These are phyloP conservation scores for Mycena epipterygia DNA, from an alignment of 768 basidiomycete species.

Conservation along the genomic window DNA sequence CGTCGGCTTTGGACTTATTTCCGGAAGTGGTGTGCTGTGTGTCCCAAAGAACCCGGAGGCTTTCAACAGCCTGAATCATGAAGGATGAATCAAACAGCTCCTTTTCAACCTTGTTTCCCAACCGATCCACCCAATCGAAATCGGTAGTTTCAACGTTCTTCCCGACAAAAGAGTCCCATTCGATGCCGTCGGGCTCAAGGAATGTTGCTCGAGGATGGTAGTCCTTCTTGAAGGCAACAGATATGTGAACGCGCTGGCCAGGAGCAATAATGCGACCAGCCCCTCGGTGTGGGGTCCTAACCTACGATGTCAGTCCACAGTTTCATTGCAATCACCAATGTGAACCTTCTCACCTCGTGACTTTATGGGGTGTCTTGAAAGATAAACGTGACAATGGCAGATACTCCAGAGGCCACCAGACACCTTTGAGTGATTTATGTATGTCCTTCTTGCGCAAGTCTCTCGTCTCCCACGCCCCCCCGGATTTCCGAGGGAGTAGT, in stretches of 20 bases:
- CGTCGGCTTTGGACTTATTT: no score
- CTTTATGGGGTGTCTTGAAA: not conserved
- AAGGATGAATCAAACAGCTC: conserved; percentile 15
- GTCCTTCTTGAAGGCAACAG: not conserved
- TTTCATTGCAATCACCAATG: not conserved
- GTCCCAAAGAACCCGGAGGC: no score
- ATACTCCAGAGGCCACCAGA: not conserved
- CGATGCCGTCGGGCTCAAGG: not conserved
- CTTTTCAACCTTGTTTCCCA: not conserved
- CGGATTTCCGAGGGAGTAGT: not conserved
- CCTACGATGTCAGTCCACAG: no score
- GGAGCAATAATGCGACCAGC: conserved; percentile 8
- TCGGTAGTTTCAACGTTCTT: not conserved
- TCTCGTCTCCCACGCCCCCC: not conserved
- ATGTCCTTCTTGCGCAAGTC: not conserved
- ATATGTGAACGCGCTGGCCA: no score
- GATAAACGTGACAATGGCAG: not conserved
- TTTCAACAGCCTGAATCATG: not conserved
- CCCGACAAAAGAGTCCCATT: conserved; percentile 11
- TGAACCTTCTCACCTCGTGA: not conserved
- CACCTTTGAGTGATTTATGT: not conserved
- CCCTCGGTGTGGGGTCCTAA: not conserved
- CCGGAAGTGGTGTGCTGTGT: no score
- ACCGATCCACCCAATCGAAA: not conserved
- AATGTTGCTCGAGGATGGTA: not conserved